phyloP scores from a whole-genome alignment of 306 rosid species.

The Lablab purpureus region DNA sequence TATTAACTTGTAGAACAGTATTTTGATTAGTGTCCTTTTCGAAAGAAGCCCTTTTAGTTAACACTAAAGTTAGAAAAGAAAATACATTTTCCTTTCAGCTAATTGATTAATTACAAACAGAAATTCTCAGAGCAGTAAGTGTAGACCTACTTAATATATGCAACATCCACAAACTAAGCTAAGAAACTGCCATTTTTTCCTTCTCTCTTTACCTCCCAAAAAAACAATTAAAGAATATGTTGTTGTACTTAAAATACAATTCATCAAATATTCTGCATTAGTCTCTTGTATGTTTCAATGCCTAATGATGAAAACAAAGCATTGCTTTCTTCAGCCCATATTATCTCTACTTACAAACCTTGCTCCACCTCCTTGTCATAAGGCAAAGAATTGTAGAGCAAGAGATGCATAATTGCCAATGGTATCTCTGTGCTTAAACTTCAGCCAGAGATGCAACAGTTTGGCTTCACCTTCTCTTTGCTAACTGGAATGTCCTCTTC shows the following conservation, averaged over 20 bases:
- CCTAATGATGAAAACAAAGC: slow-evolving; percentile 30
- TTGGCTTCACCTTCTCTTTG: slow-evolving; percentile 70
- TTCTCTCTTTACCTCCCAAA: slow-evolving; percentile 30
- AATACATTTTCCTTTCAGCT: slow-evolving; percentile 26
- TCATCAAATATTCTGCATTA: slow-evolving; percentile 36
- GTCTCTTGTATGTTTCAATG: slow-evolving; percentile 31
- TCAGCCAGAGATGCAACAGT: slow-evolving; percentile 22
- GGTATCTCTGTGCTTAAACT: slow-evolving; percentile 38
- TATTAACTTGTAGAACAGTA: slow-evolving; percentile 2
- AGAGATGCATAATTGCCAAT: slow-evolving; percentile 3
- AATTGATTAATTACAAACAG: slow-evolving; percentile 13
- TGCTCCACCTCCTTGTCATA: slow-evolving; percentile 25
- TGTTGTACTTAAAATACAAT: slow-evolving; percentile 25
- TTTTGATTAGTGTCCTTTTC: background rate
- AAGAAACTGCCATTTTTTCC: slow-evolving; percentile 10
- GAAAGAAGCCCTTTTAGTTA: background rate
- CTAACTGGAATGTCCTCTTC: slow-evolving; percentile 82
- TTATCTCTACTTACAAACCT: slow-evolving; percentile 6
- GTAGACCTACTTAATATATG: slow-evolving; percentile 11
- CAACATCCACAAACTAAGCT: slow-evolving; percentile 47
- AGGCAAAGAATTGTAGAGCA: slow-evolving; percentile 26
- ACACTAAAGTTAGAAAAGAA: slow-evolving; percentile 14
- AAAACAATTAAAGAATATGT: slow-evolving; percentile 44
- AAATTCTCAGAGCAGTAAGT: slow-evolving; percentile 17
- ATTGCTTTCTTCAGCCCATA: slow-evolving; percentile 14